Base-by-base conservation (phyloP, 345 rosid species). In the Eutrema heterophyllum region DNA sequence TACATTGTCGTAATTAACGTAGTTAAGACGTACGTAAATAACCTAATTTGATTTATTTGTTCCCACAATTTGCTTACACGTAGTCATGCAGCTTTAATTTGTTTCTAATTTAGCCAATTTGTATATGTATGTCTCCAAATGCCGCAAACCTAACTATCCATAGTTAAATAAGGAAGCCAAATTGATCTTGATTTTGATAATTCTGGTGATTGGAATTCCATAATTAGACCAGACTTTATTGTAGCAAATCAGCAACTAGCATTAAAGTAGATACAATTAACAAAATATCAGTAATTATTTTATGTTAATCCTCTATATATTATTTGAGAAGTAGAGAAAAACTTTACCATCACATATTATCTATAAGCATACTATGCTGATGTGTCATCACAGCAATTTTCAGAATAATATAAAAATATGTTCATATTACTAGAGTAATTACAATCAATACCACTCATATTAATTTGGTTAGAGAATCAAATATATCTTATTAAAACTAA, bases 21-120 rank as follows among this genome's bases (percentile, higher is more conserved):
- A 52, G 15, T 53, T 54, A 49, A 68, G 70, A 75, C 64, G 74
- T 43, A 75, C 64, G 74, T 43, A 68, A 52, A 60, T 68, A 75
- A 51, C 57, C 56, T 51, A 75, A 33, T 15, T 16, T 50, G 56
- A 33, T 1, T 5, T 21, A 24, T 41, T 3, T 15, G n/a, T 15
- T 2, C 54, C 50, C 63, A 67, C 46, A 40, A 6, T 40, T 40
- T 61, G 39, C 50, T 74, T 59, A 68, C 73, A 67, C 68, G 46
- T 67, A 18, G 35, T 30, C 67, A 67, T 67, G 68, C 68, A 74
- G 51, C 54, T 59, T 74, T 59, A 40, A n/a, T 58, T 39, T 48
- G 12, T 65, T 65, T 46, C 38, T 43, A 4, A 5, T 54, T 56
- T 1, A 46, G 52, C 21, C 8, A 56, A 5, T 36, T 21, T 48